Evolutionary conservation across 352 stramenopile species (phyloP).

Genomic region (Pythium pyrilobum): DNA sequence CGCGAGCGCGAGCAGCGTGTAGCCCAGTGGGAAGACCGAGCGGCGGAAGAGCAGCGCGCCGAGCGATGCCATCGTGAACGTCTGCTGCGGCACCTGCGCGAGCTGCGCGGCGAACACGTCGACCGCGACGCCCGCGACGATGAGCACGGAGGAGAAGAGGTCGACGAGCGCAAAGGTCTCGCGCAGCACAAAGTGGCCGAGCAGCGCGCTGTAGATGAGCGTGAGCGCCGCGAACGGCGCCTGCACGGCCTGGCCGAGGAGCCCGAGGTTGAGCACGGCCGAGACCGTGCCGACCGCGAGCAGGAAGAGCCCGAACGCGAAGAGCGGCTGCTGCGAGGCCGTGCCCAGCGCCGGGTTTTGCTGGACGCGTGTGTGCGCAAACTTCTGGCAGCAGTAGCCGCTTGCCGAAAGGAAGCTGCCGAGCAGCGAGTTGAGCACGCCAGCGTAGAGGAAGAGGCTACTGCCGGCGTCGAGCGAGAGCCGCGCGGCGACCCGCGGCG

Average conservation of each 20-base stretch:
- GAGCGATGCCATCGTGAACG: slow-evolving; percentile 55
- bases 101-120: slow-evolving; percentile 58
- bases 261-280: slow-evolving; percentile 63
- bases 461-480: slow-evolving; percentile 13
- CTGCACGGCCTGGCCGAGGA: slow-evolving; percentile 71
- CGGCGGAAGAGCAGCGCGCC: slow-evolving; percentile 41
- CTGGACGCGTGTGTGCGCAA: slow-evolving; percentile 54
- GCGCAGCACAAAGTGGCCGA: slow-evolving; percentile 57
- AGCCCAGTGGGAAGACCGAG: slow-evolving; percentile 50
- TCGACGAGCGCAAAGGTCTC: slow-evolving; percentile 50
- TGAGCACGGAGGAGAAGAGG: slow-evolving; percentile 51
- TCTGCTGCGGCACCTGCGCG: slow-evolving; percentile 32
- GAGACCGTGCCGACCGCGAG: slow-evolving; percentile 63
- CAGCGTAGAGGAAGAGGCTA: slow-evolving; percentile 51
- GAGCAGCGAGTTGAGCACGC: slow-evolving; percentile 69
- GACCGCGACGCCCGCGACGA: slow-evolving; percentile 52
- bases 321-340: slow-evolving; percentile 56
- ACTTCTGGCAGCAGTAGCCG: slow-evolving; percentile 80
- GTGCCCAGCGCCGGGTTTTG: slow-evolving; percentile 41
- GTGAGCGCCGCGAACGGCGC: slow-evolving; percentile 76
- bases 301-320: slow-evolving; percentile 49
- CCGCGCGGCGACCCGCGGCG: slow-evolving; percentile 18
- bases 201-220: slow-evolving; percentile 70
- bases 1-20: slow-evolving; percentile 38
- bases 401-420: slow-evolving; percentile 73